phyloP scores from a whole-genome alignment of 257 asterid genomes.

The Nicotiana undulata region DNA sequence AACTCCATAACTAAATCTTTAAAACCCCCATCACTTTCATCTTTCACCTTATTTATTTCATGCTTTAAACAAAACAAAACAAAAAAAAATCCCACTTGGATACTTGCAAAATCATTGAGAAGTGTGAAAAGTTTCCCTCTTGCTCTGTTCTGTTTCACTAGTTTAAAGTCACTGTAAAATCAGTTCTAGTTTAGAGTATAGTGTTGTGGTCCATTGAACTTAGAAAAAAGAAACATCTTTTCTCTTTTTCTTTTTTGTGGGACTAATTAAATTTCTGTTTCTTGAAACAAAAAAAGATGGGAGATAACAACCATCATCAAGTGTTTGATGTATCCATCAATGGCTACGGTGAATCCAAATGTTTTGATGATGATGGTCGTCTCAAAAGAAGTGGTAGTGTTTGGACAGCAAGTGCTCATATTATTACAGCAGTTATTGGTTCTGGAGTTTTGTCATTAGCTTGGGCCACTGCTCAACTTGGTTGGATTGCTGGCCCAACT shows the following conservation, averaged over 20 bases:
- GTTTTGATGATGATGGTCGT: not conserved
- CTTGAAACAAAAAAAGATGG: not conserved
- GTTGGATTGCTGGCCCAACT: slow-evolving; percentile 56
- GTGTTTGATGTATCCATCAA: not conserved
- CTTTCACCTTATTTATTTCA: not conserved
- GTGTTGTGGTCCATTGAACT: not conserved
- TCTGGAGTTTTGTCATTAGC: slow-evolving; percentile 74
- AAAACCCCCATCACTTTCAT: not conserved
- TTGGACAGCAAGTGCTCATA: slow-evolving; percentile 77
- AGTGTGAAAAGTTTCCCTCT: not conserved
- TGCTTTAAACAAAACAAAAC: no score
- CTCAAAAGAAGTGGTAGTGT: slow-evolving; percentile 26
- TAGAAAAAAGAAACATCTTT: no score
- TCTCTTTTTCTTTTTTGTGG: no score
- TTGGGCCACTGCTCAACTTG: slow-evolving; percentile 72
- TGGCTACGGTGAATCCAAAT: not conserved
- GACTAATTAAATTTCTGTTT: not conserved
- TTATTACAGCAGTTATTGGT: slow-evolving; percentile 62
- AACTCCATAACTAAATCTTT: not conserved
- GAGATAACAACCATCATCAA: not conserved
- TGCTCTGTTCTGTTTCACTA: not conserved
- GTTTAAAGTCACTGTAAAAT: not conserved
- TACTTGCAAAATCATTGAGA: not conserved
- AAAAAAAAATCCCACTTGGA: not conserved
- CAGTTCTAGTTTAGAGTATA: not conserved